Base-by-base conservation (phyloP, 139 green algal genomes). In the Chlorella sp. region DNA sequence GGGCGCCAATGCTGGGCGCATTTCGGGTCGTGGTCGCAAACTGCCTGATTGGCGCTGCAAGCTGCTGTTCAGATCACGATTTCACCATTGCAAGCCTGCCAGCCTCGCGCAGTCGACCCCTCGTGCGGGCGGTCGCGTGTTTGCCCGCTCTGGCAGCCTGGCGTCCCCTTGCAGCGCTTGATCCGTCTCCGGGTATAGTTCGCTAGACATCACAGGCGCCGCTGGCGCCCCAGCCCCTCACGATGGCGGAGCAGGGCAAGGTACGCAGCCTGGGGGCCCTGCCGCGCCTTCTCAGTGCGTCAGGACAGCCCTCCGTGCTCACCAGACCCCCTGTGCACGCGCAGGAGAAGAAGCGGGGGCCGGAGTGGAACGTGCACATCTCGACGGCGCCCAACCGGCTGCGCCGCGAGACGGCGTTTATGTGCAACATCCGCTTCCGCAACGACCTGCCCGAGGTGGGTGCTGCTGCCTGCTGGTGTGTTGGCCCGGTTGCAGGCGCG, bases 361-460 rank as follows among this genome's bases (percentile, higher is more conserved):
- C 68, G 20, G 85, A 89, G 28, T 89, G 86, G 55, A 41, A 71
- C 20, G 38, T 89, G 51, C 36, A 32, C 20, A 83, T 89, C 39
- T 44, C 41, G 12, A 28, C 16, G n/a, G 60, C 17, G 71, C 71
- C 71, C n/a, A 88, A 83, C 78, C 36, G 89, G 17, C 41, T 94
- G 74, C 76, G 87, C 16, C 57, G 89, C 16, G 88, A 94, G 15
- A 94, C 93, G 17, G 90, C 91, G 4, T 96, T 96, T 82, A 32
- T 93, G 6, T 93, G 89, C 47, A 91, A 91, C 62, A 87, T 96
- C 13, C 74, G 87, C 4, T 96, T 96, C 80, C 90, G 80, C 28
- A 94, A 93, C 67, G 89, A 95, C 85, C 74, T 96, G 62, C 94
- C 93, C 39, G 93, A 92, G 90, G 88, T 88, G 76, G 23, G 75